phyloP scores from a whole-genome alignment of 2,329 filamentous ascomycete genomes.

The Aureobasidium vineae region DNA sequence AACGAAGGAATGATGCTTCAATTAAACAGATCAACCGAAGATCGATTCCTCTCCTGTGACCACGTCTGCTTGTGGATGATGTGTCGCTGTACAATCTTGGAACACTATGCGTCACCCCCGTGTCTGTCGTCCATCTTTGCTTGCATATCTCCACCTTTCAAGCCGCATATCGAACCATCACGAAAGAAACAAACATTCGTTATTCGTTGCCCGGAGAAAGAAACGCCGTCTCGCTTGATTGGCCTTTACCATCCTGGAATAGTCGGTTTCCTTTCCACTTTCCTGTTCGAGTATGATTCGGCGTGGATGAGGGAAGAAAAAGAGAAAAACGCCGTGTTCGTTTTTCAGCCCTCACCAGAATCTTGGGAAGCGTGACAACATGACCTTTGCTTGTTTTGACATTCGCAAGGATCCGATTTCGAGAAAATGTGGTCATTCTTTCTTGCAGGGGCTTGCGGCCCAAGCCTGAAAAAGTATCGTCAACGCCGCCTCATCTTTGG shows the following conservation, averaged over 20 bases:
- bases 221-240: conserved; percentile 18
- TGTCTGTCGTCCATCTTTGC: neutral
- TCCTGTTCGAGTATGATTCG: neutral
- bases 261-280: neutral
- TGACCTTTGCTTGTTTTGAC: neutral
- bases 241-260: neutral
- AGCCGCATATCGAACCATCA: neutral
- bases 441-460: too few relatives aligned
- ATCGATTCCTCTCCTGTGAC: conserved; percentile 11
- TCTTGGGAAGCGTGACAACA: neutral
- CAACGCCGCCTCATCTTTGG: conserved; percentile 3
- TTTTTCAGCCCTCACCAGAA: neutral
- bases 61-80: neutral
- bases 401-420: neutral
- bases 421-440: neutral
- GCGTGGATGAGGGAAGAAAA: neutral
- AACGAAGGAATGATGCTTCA: neutral
- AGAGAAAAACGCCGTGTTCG: neutral
- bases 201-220: neutral
- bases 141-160: neutral
- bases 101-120: neutral
- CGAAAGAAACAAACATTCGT: neutral
- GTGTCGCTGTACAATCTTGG: conserved; percentile 9
- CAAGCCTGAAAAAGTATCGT: too few relatives aligned
- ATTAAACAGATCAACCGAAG: neutral